Conservation (phyloP, 2,329 filamentous ascomycete genomes). For the Verticillium tricorpus region DNA sequence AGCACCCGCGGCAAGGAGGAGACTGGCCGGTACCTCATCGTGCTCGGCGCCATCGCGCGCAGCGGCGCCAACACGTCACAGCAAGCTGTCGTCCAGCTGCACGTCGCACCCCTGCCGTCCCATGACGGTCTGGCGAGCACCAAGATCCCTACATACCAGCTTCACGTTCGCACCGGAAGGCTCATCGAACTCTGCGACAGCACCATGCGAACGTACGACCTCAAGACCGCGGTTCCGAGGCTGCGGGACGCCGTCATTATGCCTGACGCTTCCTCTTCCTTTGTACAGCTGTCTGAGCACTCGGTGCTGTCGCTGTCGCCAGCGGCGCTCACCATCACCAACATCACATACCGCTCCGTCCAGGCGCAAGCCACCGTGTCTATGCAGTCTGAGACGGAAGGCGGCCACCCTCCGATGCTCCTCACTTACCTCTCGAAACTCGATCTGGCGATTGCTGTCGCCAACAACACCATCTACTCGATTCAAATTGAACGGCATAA, state of each 20-base stretch:
- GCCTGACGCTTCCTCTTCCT: constrained; percentile 48
- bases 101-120: constrained; percentile 31
- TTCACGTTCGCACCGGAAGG: constrained; percentile 60
- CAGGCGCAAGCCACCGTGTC: constrained; percentile 45
- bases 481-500: constrained; percentile 64
- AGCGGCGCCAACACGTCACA: constrained; percentile 16
- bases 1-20: constrained; percentile 17
- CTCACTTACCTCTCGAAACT: constrained; percentile 61
- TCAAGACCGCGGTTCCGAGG: constrained; percentile 59
- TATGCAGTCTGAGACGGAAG: constrained; percentile 27
- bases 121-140: constrained; percentile 11
- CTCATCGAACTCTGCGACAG: constrained; percentile 55
- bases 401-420: constrained; percentile 34
- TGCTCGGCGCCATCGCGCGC: constrained; percentile 24
- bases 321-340: constrained; percentile 57
- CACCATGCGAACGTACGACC: constrained; percentile 56
- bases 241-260: constrained; percentile 50
- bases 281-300: constrained; percentile 62
- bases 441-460: constrained; percentile 60
- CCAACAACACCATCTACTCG: constrained; percentile 60
- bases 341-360: constrained; percentile 62
- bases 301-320: constrained; percentile 59
- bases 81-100: constrained; percentile 28
- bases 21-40: constrained; percentile 24
- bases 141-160: constrained; percentile 35